Evolutionary conservation across 352 stramenopile genomes (phyloP).

Genomic region (Globisporangium irregulare): DNA sequence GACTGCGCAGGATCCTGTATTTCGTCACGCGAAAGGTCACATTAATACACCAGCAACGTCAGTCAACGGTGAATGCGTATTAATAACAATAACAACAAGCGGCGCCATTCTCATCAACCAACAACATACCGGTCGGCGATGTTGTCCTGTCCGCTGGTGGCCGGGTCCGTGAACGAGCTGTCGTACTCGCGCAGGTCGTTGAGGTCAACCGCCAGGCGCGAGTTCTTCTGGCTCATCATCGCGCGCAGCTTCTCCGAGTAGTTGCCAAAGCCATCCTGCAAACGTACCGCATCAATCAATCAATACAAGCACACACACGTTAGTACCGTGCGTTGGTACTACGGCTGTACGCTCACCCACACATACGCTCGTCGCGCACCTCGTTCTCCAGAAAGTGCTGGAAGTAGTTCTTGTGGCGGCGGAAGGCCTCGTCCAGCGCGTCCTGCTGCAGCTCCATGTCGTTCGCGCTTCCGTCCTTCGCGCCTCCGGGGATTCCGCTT

Average conservation of each 20-base stretch:
- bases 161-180: conserved; percentile 67
- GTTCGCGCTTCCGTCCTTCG: neutral
- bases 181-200: conserved; percentile 92
- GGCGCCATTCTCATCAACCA: neutral
- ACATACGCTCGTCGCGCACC: conserved; percentile 22
- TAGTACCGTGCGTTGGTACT: neutral
- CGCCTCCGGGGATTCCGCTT: conserved; percentile 6
- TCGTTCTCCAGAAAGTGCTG: conserved; percentile 78
- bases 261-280: conserved; percentile 65
- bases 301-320: neutral
- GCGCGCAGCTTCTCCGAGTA: conserved; percentile 77
- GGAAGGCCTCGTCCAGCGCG: conserved; percentile 80
- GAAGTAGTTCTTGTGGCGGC: conserved; percentile 89
- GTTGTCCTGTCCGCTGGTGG: conserved; percentile 59
- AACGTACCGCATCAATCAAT: conserved; percentile 1
- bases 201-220: conserved; percentile 84
- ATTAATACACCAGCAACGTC: neutral
- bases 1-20: conserved; percentile 58
- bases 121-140: conserved; percentile 53
- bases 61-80: neutral
- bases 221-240: conserved; percentile 77
- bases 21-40: neutral
- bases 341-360: neutral
- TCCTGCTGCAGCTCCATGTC: conserved; percentile 82
- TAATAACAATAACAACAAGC: neutral